Base-by-base conservation (phyloP, 2,329 filamentous ascomycete species). In the Diatrype stigma region DNA sequence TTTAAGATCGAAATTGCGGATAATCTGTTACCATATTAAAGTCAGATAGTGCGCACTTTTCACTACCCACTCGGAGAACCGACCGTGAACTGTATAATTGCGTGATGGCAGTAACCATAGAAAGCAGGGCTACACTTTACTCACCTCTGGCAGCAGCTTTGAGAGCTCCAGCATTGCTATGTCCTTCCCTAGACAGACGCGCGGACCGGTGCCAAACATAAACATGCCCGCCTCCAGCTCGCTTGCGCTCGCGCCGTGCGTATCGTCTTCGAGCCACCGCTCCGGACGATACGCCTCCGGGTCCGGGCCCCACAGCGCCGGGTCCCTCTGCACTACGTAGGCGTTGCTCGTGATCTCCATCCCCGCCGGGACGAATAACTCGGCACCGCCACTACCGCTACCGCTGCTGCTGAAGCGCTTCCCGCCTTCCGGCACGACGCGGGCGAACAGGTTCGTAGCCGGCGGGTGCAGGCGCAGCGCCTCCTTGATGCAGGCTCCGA, bases 331-430 rank as follows among this genome's bases (percentile, higher is more conserved):
- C 11, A 67, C 54, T 0, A 56, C 56, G 45, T 65, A 68, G 7
- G 67, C 62, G 50, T 65, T 54, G n/a, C 48, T 59, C 6, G 66
- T 67, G 19, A 70, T 56, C 26, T 70, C 67, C 1, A 56, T 60
- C 0, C 65, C 66, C 1, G 35, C 50, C 5, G 51, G 51, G 32
- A 57, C 37, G 16, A 45, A n/a, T n/a, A n/a, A 51, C 2, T 47
- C 30, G 2, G 45, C 50, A 23, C 52, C 51, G 5, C n/a, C n/a
- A n/a, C n/a, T n/a, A n/a, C n/a, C n/a, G n/a, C n/a, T n/a, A n/a
- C n/a, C n/a, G n/a, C n/a, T n/a, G n/a, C n/a, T n/a, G n/a, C n/a
- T n/a, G n/a, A 59, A 42, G 2, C n/a, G 30, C 17, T 53, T 48
- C 6, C 51, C 50, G 4, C 26, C 49, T n/a, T 49, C 17, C 8